Evolutionary conservation across 495 filamentous ascomycete genomes (phyloP), one percentile per base, ranked within the genome.

Genomic region (Penicillium ochrochloron): DNA sequence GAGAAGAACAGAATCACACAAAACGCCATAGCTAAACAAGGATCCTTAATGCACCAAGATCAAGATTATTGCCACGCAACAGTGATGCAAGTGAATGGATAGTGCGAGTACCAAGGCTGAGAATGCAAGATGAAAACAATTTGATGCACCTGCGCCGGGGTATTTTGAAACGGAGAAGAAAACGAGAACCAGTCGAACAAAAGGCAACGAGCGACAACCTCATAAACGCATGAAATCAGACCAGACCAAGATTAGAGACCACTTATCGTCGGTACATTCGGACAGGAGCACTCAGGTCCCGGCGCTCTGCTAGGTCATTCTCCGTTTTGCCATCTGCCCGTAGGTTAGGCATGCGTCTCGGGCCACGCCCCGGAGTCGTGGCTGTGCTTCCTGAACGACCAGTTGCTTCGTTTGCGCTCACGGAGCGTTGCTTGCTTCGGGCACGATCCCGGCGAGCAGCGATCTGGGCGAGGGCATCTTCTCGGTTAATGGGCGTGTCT

Each of bases 391-490:
- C 70, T 41, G 73, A 59, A 29, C 74, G 75, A 19, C 76, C 57
- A 0, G 70, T 65, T 33, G 70, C 70, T 60, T 82, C 79, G n/a
- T 65, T 75, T 21, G 74, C 74, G 55, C 80, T 82, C 12, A 73
- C 75, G 39, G 78, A 81, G 56, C 82, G 72, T 39, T 77, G 73
- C 69, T 80, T 78, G 60, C 76, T 84, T 62, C 76, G 78, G 3
- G 83, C 76, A 53, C 81, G 71, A 5, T 77, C 79, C 42, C 83
- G 76, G 37, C 83, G 72, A 14, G 80, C 81, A 35, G 80, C 66
- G 57, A 85, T 84, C 64, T 83, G 80, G 27, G 83, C 83, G 2
- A 85, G 68, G 7, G 83, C 83, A 57, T 79, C 77, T 69, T 85
- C 83, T 23, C 82, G 75, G 62, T 77, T 81, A 39, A 85, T 78